Base-by-base conservation (phyloP, 164 flowering plant genomes). In the Chimonanthus praecox region DNA sequence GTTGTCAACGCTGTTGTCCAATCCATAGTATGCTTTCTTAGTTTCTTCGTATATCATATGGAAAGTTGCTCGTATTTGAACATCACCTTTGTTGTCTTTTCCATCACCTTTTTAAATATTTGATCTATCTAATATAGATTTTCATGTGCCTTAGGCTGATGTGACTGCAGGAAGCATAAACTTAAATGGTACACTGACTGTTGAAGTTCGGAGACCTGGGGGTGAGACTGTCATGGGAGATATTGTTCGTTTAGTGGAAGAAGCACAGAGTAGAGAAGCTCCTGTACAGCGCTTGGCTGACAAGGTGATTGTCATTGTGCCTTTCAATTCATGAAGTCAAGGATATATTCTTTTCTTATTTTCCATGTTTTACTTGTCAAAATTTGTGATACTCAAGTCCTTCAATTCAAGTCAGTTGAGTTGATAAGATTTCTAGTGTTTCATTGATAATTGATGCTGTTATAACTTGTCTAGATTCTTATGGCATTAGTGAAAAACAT, bases 251-350 rank as follows among this genome's bases (percentile, higher is more conserved):
- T 71, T 96, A 81, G 98, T 96, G 50, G 98, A 90, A 83, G 98
- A 94, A 83, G 99, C 98, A 62, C 99, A 96, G 76, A 89, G 88
- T 77, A 88, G 94, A 84, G 98, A 92, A 84, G 98, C 99, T 83
- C 97, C 99, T 67, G 95, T 93, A 47, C 99, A 93, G 78, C 88
- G 95, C 11, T 82, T 96, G 78, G 99, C 97, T 76, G 99, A 96
- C 84, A 90, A 94, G 98, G 97, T 94, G 67, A 47, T 61, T 69
- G 47, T 49, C 13, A 2, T 71, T 66, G 13, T 44, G 47, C 8
- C 7, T 58, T 45, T 54, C 47, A 54, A 6, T 51, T 71, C 33
- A 58, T 45, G 11, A 16, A 60, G 45, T 5, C 18, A 43, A 54
- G 20, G 16, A 45, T 66, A 63, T 66, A 9, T 45, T 66, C 60